Conservation (phyloP, 371 early-diverging fungal species). For the Mucor ambiguus region DNA sequence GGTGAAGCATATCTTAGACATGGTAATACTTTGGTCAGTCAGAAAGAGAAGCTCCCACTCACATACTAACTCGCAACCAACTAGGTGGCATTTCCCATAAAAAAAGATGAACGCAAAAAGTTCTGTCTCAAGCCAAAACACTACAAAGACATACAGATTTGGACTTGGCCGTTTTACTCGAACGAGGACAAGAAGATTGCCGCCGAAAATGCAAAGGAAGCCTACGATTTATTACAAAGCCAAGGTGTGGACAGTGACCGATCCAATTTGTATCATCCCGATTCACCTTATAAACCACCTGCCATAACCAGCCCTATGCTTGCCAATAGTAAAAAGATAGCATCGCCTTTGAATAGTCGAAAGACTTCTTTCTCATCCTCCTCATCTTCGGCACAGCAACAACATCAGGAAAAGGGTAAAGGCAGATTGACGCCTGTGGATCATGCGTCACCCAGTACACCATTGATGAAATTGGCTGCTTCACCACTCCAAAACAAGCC, state of each 20-base stretch:
- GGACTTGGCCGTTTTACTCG: slow-evolving; percentile 23
- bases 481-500: background rate
- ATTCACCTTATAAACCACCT: slow-evolving; percentile 8
- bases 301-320: background rate
- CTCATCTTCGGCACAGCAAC: too few species aligned
- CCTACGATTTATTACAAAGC: slow-evolving; percentile 14
- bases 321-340: slow-evolving; percentile 5
- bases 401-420: background rate
- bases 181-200: slow-evolving; percentile 6
- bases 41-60: background rate
- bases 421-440: slow-evolving; percentile 2
- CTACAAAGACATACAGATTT: slow-evolving; percentile 17
- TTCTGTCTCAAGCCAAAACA: slow-evolving; percentile 20
- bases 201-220: slow-evolving; percentile 18
- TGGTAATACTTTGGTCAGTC: background rate
- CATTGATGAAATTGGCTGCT: background rate
- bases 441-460: background rate
- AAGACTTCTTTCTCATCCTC: background rate
- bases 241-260: slow-evolving; percentile 5
- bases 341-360: background rate
- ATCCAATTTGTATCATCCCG: slow-evolving; percentile 10
- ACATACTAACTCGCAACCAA: background rate
- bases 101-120: slow-evolving; percentile 18
- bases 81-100: slow-evolving; percentile 19
- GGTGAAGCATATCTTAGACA: slow-evolving; percentile 13